Conservation (phyloP, 441 rosid species). For the Dalechampia spathulata region DNA sequence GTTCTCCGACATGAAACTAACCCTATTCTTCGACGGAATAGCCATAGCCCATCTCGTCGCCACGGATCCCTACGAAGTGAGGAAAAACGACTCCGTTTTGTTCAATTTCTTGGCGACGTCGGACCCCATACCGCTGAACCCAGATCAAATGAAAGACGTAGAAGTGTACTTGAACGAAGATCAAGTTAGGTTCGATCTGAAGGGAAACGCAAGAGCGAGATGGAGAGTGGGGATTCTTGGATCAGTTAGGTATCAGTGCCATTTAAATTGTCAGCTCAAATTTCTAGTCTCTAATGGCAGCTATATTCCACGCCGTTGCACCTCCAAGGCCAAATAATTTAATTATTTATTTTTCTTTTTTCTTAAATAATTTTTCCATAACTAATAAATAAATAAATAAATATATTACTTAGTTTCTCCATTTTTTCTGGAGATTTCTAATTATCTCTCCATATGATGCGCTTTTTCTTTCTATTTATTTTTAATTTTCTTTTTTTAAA, state of each 20-base stretch:
- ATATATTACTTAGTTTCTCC: not conserved
- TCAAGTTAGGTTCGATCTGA: conserved; percentile 43
- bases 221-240: conserved; percentile 75
- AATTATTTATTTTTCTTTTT: not conserved
- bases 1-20: conserved; percentile 34
- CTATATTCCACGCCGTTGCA: conserved; percentile 37
- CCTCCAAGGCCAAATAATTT: conserved; percentile 45
- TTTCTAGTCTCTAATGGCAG: conserved; percentile 46
- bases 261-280: conserved; percentile 47
- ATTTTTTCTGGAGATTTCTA: not conserved
- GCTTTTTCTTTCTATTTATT: too few species aligned
- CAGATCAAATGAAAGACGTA: conserved; percentile 26
- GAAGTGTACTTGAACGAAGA: conserved; percentile 41
- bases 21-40: conserved; percentile 38
- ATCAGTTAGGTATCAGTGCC: conserved; percentile 42
- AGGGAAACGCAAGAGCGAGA: conserved; percentile 50
- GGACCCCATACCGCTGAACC: conserved; percentile 48
- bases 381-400: not conserved
- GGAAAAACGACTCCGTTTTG: conserved; percentile 32
- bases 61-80: conserved; percentile 45
- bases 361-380: too few species aligned
- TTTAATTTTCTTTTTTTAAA: too few species aligned
- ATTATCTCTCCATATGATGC: too few species aligned
- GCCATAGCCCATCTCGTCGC: conserved; percentile 39
- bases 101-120: conserved; percentile 49